A percentile compares a stretch with the other conserved stretches of the same genome.
These are phyloP conservation scores for Botryotinia globosa DNA, from an alignment of 2,329 filamentous ascomycete genomes.

Conservation along the genomic window DNA sequence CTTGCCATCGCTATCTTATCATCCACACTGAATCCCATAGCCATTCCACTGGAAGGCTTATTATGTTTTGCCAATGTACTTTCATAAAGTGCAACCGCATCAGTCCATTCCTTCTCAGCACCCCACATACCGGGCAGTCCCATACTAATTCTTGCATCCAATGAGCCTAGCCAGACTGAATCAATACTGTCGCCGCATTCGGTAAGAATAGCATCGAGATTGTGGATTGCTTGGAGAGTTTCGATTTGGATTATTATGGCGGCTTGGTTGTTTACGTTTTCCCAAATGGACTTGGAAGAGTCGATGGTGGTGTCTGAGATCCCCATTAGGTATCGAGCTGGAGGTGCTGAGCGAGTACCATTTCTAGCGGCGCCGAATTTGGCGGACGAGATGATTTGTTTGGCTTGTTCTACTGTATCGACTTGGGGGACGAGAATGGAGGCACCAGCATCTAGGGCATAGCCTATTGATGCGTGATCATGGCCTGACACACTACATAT, in stretches of 20 bases:
- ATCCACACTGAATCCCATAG: slow-evolving; percentile 29
- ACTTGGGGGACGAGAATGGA: slow-evolving; percentile 48
- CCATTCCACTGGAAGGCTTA: slow-evolving; percentile 40
- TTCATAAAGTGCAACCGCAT: slow-evolving; percentile 41
- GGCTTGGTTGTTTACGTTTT: slow-evolving; percentile 47
- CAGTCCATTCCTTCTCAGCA: slow-evolving; percentile 45
- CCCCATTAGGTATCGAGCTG: slow-evolving; percentile 43
- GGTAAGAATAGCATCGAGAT: slow-evolving; percentile 50
- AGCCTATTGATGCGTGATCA: slow-evolving; percentile 48
- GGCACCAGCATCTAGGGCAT: slow-evolving; percentile 49
- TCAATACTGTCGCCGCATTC: slow-evolving; percentile 46
- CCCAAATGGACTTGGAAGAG: slow-evolving; percentile 39
- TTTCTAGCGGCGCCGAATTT: slow-evolving; percentile 44
- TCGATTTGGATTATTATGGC: slow-evolving; percentile 51
- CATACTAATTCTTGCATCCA: slow-evolving; percentile 48
- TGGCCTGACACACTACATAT: slow-evolving; percentile 43
- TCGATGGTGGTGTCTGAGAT: slow-evolving; percentile 42
- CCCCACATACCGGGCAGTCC: slow-evolving; percentile 40
- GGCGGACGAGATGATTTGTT: slow-evolving; percentile 44
- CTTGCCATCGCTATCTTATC: slow-evolving; percentile 22
- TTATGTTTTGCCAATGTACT: slow-evolving; percentile 46
- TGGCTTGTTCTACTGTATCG: slow-evolving; percentile 47
- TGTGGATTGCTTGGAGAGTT: slow-evolving; percentile 43
- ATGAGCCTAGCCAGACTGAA: slow-evolving; percentile 46
- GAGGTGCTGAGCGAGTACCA: slow-evolving; percentile 47